phyloP scores from a whole-genome alignment of 202 grass and related monocot species.

The Zizania palustris region DNA sequence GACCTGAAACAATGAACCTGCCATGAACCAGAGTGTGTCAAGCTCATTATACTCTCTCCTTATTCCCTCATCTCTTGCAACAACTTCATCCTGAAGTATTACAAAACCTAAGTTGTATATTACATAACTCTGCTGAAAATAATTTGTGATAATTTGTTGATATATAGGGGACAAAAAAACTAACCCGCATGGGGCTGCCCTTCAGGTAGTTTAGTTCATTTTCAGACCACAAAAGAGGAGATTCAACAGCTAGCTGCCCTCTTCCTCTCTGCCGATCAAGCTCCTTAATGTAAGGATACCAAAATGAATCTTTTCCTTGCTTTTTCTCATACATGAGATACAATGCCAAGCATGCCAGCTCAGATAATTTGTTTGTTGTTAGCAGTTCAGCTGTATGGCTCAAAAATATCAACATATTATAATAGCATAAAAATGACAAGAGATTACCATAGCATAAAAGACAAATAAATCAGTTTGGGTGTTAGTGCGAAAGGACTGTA shows the following conservation, averaged over 20 bases:
- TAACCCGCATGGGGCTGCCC: conserved; percentile 85
- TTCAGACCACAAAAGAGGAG: conserved; percentile 89
- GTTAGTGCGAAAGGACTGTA: neutral
- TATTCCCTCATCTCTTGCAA: conserved; percentile 89
- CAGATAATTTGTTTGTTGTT: conserved; percentile 97
- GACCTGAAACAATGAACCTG: conserved; percentile 97
- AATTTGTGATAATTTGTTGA: neutral
- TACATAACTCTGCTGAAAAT: conserved; percentile 9
- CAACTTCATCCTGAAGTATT: conserved; percentile 73
- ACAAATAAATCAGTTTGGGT: conserved; percentile 17
- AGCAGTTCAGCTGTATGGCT: conserved; percentile 80
- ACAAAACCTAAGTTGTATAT: conserved; percentile 16
- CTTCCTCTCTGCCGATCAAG: conserved; percentile 94
- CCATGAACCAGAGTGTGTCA: conserved; percentile 99
- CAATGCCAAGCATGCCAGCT: conserved; percentile 94
- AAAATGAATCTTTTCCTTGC: conserved; percentile 89
- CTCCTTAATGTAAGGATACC: conserved; percentile 94
- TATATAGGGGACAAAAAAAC: conserved; percentile 28
- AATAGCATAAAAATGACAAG: conserved; percentile 24
- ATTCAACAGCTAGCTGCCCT: conserved; percentile 94
- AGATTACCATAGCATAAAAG: conserved; percentile 12
- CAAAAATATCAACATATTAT: conserved; percentile 36
- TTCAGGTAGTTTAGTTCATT: conserved; percentile 81
- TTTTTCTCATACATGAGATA: conserved; percentile 99
- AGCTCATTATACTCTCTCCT: conserved; percentile 94